Base-by-base conservation (phyloP, 345 rosid genomes). In the Brassica cretica region DNA sequence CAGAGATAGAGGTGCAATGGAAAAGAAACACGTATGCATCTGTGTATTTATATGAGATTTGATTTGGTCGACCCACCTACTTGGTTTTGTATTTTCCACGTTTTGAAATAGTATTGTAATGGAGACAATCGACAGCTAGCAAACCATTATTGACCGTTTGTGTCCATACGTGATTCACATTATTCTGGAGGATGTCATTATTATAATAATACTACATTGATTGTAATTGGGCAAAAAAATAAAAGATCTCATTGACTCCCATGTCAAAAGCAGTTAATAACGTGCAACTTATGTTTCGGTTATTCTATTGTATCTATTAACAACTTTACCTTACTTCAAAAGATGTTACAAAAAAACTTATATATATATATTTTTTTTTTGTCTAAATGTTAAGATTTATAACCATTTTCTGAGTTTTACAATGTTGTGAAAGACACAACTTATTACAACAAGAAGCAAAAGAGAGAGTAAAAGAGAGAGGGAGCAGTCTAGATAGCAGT, bases 81-180 rank as follows among this genome's bases (percentile, higher is more conserved):
- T 71, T 61, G 32, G 5, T 51, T 59, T 66, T 59, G 16, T 29
- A 19, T 59, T 61, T 49, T 73, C 44, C 77, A 78, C 82, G 82
- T 78, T 72, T 72, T 78, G 32, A 19, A 32, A 4, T 41, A 5
- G 14, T 53, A 8, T 64, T 27, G 2, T 41, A 27, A 53, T 2
- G 16, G 61, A 9, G 18, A 61, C 59, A 14, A n/a, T 51, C 2
- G 16, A 63, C 71, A 39, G 72, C 76, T 72, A 66, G 53, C 53
- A 18, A 66, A 18, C 72, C 72, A 63, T 30, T 78, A 27, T 78
- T 78, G 81, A 78, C 76, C 81, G 8, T 39, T 51, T 46, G 30
- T 60, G 64, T 24, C 64, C 64, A 24, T 4, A 59, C 15, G 30
- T 9, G 14, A 4, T 24, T 24, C 64, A 53, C 60, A 5, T 60